Conservation (phyloP, 768 basidiomycete species). For the Kwoniella shandongensis region DNA sequence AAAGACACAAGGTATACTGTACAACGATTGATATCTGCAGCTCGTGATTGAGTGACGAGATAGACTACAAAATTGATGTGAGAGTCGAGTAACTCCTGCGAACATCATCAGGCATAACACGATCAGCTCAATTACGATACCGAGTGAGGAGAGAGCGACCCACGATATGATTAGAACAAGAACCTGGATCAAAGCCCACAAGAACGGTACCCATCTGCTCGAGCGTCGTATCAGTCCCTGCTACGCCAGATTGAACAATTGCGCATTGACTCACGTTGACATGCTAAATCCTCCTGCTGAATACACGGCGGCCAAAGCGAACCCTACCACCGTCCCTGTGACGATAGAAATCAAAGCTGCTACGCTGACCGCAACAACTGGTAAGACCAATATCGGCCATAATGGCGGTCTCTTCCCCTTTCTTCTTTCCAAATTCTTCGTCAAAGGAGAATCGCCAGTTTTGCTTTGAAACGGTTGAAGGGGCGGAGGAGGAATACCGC, state of each 20-base stretch:
- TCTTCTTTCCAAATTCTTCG: background rate
- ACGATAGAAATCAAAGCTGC: constrained; percentile 31
- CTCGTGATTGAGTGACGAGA: background rate
- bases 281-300: constrained; percentile 46
- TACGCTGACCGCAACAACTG: constrained; percentile 20
- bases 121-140: background rate
- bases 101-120: background rate
- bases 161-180: constrained; percentile 45
- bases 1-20: too few relatives aligned
- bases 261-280: constrained; percentile 42
- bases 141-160: constrained; percentile 7
- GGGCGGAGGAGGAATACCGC: too few relatives aligned
- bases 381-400: constrained; percentile 41
- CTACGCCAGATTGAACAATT: background rate
- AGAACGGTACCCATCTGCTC: constrained; percentile 44
- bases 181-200: constrained; percentile 47
- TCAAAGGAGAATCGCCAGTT: background rate
- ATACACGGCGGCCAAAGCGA: constrained; percentile 47
- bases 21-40: too few relatives aligned
- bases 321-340: constrained; percentile 42
- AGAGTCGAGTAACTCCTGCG: constrained; percentile 43
- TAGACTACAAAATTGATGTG: constrained; percentile 38
- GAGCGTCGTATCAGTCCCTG: background rate
- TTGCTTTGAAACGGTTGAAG: background rate
- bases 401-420: constrained; percentile 36